Evolutionary conservation across 2,329 filamentous ascomycete species (phyloP).

Genomic region (Aspergillus cejpii): DNA sequence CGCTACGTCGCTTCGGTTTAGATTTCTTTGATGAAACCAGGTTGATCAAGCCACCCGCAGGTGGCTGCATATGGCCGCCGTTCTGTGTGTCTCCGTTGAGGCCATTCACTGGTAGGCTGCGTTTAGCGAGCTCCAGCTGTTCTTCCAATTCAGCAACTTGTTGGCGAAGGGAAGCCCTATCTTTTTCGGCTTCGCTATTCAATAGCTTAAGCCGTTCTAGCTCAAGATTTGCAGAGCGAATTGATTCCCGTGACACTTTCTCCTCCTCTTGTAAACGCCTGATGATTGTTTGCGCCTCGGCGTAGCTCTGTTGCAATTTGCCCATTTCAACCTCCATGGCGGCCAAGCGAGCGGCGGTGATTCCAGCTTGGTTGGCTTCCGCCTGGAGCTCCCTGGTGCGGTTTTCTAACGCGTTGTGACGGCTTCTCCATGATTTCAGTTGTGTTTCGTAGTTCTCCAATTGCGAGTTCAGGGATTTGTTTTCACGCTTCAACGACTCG

Average conservation of each 20-base stretch:
- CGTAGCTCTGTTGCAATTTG: slow-evolving; percentile 79
- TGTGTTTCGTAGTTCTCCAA: slow-evolving; percentile 95
- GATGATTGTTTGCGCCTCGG: slow-evolving; percentile 83
- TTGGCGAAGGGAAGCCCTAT: slow-evolving; percentile 77
- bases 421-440: slow-evolving; percentile 90
- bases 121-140: slow-evolving; percentile 80
- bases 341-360: slow-evolving; percentile 80
- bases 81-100: slow-evolving; percentile 56
- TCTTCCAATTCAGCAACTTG: slow-evolving; percentile 87
- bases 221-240: slow-evolving; percentile 72
- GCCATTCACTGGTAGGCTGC: slow-evolving; percentile 64
- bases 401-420: slow-evolving; percentile 82
- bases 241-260: slow-evolving; percentile 71
- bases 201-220: slow-evolving; percentile 70
- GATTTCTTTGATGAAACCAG: slow-evolving; percentile 95
- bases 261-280: slow-evolving; percentile 95
- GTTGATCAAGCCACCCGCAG: slow-evolving; percentile 79
- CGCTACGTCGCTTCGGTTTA: slow-evolving; percentile 72
- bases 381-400: slow-evolving; percentile 89
- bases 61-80: slow-evolving; percentile 51
- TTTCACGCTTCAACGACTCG: slow-evolving; percentile 86
- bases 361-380: slow-evolving; percentile 96
- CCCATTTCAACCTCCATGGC: slow-evolving; percentile 95
- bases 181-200: slow-evolving; percentile 69
- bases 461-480: slow-evolving; percentile 79